These are phyloP conservation scores for Suillus ampliporus DNA, from an alignment of 768 basidiomycete genomes.

Conservation along the genomic window DNA sequence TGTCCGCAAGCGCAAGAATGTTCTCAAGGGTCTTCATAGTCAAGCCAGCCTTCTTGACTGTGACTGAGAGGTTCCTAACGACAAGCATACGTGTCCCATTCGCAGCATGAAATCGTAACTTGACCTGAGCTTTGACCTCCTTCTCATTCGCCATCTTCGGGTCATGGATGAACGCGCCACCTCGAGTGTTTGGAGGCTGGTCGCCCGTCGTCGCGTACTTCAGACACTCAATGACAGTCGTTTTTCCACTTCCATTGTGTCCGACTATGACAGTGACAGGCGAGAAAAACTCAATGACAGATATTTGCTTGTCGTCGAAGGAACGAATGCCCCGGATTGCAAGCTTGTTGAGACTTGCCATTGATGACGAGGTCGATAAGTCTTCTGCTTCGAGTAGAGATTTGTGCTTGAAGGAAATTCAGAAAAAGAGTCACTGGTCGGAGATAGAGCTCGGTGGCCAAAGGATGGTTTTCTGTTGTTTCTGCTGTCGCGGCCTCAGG, in stretches of 20 bases:
- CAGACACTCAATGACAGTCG: constrained; percentile 98
- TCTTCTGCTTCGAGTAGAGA: neutral
- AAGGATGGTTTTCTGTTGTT: neutral
- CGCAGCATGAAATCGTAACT: constrained; percentile 88
- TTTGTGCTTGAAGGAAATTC: neutral
- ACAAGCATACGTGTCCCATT: constrained; percentile 92
- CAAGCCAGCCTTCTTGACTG: constrained; percentile 89
- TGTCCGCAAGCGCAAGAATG: constrained; percentile 77
- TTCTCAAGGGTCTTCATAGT: constrained; percentile 99
- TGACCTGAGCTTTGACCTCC: constrained; percentile 98
- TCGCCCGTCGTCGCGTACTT: constrained; percentile 99
- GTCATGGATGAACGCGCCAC: constrained; percentile 98
- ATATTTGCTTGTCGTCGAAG: constrained; percentile 93
- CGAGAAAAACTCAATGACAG: constrained; percentile 95
- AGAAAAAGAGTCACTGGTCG: neutral
- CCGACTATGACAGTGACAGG: constrained; percentile 99
- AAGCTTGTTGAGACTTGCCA: constrained; percentile 90
- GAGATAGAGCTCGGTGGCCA: neutral
- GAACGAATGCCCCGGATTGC: constrained; percentile 94
- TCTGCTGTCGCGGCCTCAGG: constrained; percentile 3
- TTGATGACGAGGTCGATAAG: constrained; percentile 29
- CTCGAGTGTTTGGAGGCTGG: constrained; percentile 95
- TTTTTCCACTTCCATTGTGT: constrained; percentile 98
- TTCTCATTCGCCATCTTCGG: constrained; percentile 99
- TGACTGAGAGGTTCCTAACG: constrained; percentile 89